A percentile compares a stretch with the other conserved stretches of the same genome.
Conservation (phyloP, 257 asterid species). For the Anisodus tanguticus region DNA sequence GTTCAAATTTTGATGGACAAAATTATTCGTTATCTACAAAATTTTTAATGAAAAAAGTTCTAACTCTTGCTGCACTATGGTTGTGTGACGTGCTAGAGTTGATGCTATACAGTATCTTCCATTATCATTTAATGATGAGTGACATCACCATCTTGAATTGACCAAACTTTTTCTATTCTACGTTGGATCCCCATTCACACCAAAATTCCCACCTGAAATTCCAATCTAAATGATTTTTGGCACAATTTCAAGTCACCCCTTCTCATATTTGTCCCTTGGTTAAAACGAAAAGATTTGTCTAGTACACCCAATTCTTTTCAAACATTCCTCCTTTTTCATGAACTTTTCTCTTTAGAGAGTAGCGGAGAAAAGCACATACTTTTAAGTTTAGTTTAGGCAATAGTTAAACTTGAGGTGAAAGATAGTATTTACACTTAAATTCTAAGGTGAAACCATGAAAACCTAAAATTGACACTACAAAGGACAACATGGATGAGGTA, state of each 20-base stretch:
- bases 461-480: no score
- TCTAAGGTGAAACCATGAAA: no score
- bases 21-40: no score
- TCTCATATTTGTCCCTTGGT: background rate
- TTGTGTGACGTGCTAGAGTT: background rate
- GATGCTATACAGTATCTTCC: conserved; percentile 17
- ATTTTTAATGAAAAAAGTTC: no score
- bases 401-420: background rate
- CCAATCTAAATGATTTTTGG: background rate
- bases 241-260: conserved; percentile 26
- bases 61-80: no score
- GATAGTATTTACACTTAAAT: no score
- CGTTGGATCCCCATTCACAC: conserved; percentile 40
- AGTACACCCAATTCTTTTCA: conserved; percentile 7
- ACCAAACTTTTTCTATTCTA: conserved; percentile 28
- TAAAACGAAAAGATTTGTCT: background rate
- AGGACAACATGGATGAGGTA: no score
- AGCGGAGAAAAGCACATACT: background rate
- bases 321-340: background rate
- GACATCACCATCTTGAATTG: conserved; percentile 34
- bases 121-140: conserved; percentile 27
- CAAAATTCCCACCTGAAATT: background rate
- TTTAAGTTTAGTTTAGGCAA: background rate
- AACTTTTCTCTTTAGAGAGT: background rate
- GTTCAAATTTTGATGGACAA: no score